Conservation (phyloP, 129 eudicot species). For the Chrysanthemum seticuspe region DNA sequence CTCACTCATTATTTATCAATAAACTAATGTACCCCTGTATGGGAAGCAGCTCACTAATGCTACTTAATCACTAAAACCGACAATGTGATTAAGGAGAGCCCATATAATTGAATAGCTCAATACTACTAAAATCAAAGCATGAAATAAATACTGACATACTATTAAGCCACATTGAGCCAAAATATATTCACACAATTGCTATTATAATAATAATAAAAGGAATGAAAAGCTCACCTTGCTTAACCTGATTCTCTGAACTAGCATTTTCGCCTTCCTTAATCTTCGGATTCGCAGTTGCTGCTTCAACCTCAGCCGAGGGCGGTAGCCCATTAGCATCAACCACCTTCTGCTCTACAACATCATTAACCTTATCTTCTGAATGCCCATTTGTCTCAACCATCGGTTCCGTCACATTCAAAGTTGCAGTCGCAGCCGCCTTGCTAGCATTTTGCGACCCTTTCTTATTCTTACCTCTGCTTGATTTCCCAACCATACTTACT, state of each 20-base stretch:
- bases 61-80: neutral
- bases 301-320: slow-evolving; percentile 29
- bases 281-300: slow-evolving; percentile 29
- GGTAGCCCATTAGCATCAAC: slow-evolving; percentile 48
- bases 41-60: neutral
- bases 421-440: slow-evolving; percentile 8
- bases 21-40: no score
- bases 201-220: neutral
- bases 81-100: neutral
- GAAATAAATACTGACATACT: neutral
- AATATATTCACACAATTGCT: slow-evolving; percentile 2
- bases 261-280: slow-evolving; percentile 41
- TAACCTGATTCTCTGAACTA: slow-evolving; percentile 42
- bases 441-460: slow-evolving; percentile 42
- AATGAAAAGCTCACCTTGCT: slow-evolving; percentile 53
- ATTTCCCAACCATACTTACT: slow-evolving; percentile 84
- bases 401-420: slow-evolving; percentile 32
- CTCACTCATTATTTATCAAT: neutral
- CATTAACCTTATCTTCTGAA: slow-evolving; percentile 26
- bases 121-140: slow-evolving; percentile 2
- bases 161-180: neutral
- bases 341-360: slow-evolving; percentile 32
- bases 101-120: neutral
- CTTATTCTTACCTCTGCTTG: slow-evolving; percentile 73
- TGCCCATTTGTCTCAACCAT: slow-evolving; percentile 45